phyloP scores from a whole-genome alignment of 73 alveolate genomes.

The Loxodes magnus region DNA sequence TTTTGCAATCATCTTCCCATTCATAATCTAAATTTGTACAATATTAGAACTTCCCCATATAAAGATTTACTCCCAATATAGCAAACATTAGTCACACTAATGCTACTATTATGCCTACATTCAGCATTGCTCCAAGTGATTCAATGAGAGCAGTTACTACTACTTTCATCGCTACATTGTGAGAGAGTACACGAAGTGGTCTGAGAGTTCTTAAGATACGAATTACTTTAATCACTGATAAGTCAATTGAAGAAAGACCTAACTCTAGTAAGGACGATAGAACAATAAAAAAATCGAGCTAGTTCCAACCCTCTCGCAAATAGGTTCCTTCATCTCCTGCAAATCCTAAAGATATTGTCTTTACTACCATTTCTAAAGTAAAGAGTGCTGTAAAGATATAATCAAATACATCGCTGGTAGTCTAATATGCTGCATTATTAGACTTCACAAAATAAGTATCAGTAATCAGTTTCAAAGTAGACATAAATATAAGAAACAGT shows the following conservation, averaged over 20 bases:
- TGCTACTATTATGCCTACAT: slow-evolving; percentile 67
- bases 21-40: slow-evolving; percentile 6
- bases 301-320: slow-evolving; percentile 32
- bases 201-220: slow-evolving; percentile 80
- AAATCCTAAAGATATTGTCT: slow-evolving; percentile 29
- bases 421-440: too few relatives aligned
- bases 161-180: slow-evolving; percentile 72
- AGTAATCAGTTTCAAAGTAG: background rate
- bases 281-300: slow-evolving; percentile 17
- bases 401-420: background rate
- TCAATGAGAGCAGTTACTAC: slow-evolving; percentile 73
- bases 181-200: slow-evolving; percentile 76
- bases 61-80: slow-evolving; percentile 72
- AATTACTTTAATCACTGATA: slow-evolving; percentile 60
- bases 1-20: slow-evolving; percentile 2
- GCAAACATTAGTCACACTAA: slow-evolving; percentile 88
- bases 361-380: background rate
- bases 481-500: background rate
- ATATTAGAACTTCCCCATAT: slow-evolving; percentile 68
- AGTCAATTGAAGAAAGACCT: slow-evolving; percentile 32
- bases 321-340: background rate
- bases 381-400: slow-evolving; percentile 40
- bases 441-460: slow-evolving; percentile 6
- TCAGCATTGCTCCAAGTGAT: slow-evolving; percentile 71
- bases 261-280: slow-evolving; percentile 51